Percentiles rank a stretch among this genome's conserved stretches.
phyloP scores from a whole-genome alignment of 2,329 filamentous ascomycete genomes.

The Botrytis deweyae region DNA sequence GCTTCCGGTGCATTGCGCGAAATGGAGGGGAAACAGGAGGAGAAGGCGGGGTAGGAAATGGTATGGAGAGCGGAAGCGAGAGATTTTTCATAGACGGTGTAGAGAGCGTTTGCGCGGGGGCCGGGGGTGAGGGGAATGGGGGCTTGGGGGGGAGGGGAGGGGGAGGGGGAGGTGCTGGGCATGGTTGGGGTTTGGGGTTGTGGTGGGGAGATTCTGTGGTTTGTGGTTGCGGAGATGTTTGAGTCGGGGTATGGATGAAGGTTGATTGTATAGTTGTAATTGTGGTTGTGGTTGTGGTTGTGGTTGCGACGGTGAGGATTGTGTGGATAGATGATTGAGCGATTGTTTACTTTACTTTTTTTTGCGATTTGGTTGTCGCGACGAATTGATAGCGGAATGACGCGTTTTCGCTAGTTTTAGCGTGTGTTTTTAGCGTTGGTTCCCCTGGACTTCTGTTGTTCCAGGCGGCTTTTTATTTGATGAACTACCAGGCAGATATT shows the following conservation, averaged over 20 bases:
- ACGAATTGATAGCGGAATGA: background rate
- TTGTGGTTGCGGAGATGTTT: background rate
- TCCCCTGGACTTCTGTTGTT: background rate
- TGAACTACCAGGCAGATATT: fast-evolving
- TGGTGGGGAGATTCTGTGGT: background rate
- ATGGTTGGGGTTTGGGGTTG: background rate
- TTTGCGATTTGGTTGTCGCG: conserved; percentile 7
- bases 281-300: background rate
- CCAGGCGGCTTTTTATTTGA: background rate
- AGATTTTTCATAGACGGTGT: conserved; percentile 52
- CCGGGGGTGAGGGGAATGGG: conserved; percentile 47
- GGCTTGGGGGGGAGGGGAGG: conserved; percentile 28
- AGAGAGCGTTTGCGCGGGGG: conserved; percentile 55
- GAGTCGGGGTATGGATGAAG: background rate
- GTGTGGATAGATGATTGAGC: background rate
- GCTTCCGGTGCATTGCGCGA: conserved; percentile 50
- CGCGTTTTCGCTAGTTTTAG: conserved; percentile 2
- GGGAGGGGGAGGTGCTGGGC: background rate
- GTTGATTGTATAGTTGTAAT: background rate
- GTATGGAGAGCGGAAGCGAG: conserved; percentile 55
- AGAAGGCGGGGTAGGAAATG: conserved; percentile 57
- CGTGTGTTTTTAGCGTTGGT: background rate
- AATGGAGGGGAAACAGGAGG: conserved; percentile 62
- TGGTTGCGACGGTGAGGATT: background rate
- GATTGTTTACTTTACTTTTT: conserved; percentile 9